Evolutionary conservation across 2,329 filamentous ascomycete species (phyloP).

Genomic region (Mariannaea sp.): DNA sequence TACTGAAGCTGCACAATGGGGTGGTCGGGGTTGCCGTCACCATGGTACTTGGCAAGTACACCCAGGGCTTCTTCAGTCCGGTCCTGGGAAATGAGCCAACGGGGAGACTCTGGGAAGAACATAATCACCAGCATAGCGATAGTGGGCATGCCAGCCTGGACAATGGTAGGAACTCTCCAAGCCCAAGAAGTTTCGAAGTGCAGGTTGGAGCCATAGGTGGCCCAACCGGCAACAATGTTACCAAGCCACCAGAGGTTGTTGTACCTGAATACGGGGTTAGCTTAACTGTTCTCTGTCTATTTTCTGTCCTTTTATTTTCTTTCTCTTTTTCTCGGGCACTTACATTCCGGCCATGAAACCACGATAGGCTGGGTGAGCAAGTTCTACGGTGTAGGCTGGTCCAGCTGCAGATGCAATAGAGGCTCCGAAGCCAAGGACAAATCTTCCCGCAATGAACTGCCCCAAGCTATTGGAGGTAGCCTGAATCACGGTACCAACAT

Average conservation of each 20-base stretch:
- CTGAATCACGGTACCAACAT: conserved; percentile 39
- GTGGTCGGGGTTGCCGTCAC: conserved; percentile 45
- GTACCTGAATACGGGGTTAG: conserved; percentile 1
- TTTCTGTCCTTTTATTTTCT: too few relatives aligned
- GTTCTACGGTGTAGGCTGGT: conserved; percentile 65
- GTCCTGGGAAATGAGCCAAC: conserved; percentile 39
- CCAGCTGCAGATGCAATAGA: conserved; percentile 63
- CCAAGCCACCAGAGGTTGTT: conserved; percentile 21
- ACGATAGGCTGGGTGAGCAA: conserved; percentile 65
- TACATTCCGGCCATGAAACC: conserved; percentile 63
- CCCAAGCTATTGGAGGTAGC: conserved; percentile 46
- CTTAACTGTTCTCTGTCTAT: too few relatives aligned
- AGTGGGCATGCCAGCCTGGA: neutral
- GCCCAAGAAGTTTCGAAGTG: conserved; percentile 20
- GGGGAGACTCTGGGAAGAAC: conserved; percentile 48
- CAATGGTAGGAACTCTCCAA: conserved; percentile 9
- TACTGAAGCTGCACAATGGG: conserved; percentile 43
- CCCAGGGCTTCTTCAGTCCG: conserved; percentile 50
- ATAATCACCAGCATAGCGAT: conserved; percentile 10
- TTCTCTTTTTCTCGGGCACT: neutral
- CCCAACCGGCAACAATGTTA: conserved; percentile 42
- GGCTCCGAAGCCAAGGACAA: conserved; percentile 61
- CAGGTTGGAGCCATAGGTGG: conserved; percentile 49
- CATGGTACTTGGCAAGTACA: conserved; percentile 55
- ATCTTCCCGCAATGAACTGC: conserved; percentile 61